Percentiles rank a stretch among this genome's conserved stretches.
Conservation (phyloP, 2,329 filamentous ascomycete species). For the Aspergillus candidus region DNA sequence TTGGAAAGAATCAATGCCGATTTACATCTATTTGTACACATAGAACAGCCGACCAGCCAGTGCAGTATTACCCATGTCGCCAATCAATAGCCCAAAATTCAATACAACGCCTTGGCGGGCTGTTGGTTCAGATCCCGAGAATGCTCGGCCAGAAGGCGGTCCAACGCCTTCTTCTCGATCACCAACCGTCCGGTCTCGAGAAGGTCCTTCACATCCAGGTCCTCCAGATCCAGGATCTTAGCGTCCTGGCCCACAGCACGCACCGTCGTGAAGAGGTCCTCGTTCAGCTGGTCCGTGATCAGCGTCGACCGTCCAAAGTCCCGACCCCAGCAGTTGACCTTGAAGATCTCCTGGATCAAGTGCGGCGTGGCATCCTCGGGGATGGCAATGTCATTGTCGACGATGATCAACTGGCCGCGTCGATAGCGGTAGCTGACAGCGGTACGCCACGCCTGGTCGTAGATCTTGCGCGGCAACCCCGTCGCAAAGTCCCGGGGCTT, state of each 20-base stretch:
- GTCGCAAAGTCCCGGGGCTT: slow-evolving; percentile 87
- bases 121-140: slow-evolving; percentile 35
- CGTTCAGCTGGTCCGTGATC: slow-evolving; percentile 58
- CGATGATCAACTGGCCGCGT: slow-evolving; percentile 77
- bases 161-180: slow-evolving; percentile 75
- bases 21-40: slow-evolving; percentile 31
- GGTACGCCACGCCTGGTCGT: slow-evolving; percentile 91
- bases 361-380: slow-evolving; percentile 49
- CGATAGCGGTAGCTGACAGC: slow-evolving; percentile 88
- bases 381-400: slow-evolving; percentile 68
- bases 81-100: slow-evolving; percentile 8
- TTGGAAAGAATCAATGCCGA: slow-evolving; percentile 4
- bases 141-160: slow-evolving; percentile 66
- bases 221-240: slow-evolving; percentile 61
- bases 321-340: slow-evolving; percentile 63
- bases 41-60: slow-evolving; percentile 13
- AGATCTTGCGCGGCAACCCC: slow-evolving; percentile 76
- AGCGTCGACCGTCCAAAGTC: slow-evolving; percentile 66
- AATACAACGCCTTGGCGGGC: slow-evolving; percentile 32
- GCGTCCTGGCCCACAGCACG: slow-evolving; percentile 60
- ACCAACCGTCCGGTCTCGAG: slow-evolving; percentile 79
- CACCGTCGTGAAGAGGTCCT: slow-evolving; percentile 62
- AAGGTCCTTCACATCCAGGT: slow-evolving; percentile 94
- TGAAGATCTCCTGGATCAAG: slow-evolving; percentile 63
- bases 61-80: slow-evolving; percentile 7